Base-by-base conservation (phyloP, 140 eudicot species). In the Cichorium intybus region DNA sequence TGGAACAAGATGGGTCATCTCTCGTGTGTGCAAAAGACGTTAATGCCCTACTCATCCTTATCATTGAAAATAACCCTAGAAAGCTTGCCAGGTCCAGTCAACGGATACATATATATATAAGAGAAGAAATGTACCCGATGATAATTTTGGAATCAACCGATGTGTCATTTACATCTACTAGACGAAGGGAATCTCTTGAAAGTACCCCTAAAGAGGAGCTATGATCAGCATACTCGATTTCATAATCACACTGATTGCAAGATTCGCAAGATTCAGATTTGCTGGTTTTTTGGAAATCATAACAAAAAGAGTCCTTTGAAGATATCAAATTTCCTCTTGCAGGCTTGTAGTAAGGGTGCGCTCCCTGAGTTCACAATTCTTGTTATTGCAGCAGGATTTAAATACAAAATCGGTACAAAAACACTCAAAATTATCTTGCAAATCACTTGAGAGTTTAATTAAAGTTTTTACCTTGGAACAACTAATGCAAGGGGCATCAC, bases 401-500 rank as follows among this genome's bases (percentile, higher is more conserved):
- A 14, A 34, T 65, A 14, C 17, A 29, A 46, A 63, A 45, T 2
- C 5, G 7, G 8, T 0, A 14, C 27, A 28, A 20, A 6, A 17
- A 20, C 46, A 27, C 28, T 33, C 24, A 26, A 56, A 45, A 27
- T 17, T 43, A 9, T 52, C 41, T 23, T 67, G 54, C 45, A 54
- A 24, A 53, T 53, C 49, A 29, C 34, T 56, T 0, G 6, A 35
- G 0, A 35, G 0, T 60, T 51, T 48, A 18, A 17, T 29, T 28
- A 24, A 65, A 33, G 46, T 37, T 4, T 5, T 63, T 74, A 88
- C 96, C 95, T 83, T 85, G 37, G 95, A 84, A 69, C 97, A 89
- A 46, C 95, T 85, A 65, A 77, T 31, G 63, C 97, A 89, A 2
- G 97, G 97, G 50, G 97, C 97, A 81, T 89, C 97, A 76, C 97